Evolutionary conservation across 169 alveolate genomes (phyloP).

Genomic region (Eimeria acervulina): DNA sequence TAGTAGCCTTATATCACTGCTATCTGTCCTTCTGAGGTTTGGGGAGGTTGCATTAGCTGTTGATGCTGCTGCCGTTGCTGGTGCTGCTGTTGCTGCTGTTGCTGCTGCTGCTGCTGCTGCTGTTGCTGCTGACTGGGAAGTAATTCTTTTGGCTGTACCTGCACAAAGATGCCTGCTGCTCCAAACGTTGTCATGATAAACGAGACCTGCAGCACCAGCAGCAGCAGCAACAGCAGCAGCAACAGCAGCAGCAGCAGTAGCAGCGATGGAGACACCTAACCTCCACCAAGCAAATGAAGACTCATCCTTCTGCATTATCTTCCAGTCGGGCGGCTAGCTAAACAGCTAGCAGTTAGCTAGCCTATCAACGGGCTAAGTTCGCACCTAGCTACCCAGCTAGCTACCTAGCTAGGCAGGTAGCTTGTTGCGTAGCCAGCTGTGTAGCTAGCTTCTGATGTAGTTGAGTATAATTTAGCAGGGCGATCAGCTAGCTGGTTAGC

Average conservation of each 20-base stretch:
- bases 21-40: background rate
- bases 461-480: no score
- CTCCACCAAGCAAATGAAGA: no score
- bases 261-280: background rate
- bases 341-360: background rate
- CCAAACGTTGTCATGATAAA: slow-evolving; percentile 41
- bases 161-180: slow-evolving; percentile 49
- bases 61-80: no score
- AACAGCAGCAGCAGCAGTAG: slow-evolving; percentile 7
- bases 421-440: no score
- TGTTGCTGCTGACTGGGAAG: background rate
- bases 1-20: no score
- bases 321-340: no score
- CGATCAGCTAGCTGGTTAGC: no score
- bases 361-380: no score
- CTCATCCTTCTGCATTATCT: no score
- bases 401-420: background rate
- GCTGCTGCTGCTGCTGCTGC: slow-evolving; percentile 28
- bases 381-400: background rate
- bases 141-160: background rate
- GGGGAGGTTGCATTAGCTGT: background rate
- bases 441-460: no score
- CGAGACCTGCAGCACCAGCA: slow-evolving; percentile 36
- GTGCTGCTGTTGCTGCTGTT: no score
- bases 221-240: slow-evolving; percentile 40